Conservation (phyloP, 2,329 filamentous ascomycete genomes). For the Hypomyces perniciosus region DNA sequence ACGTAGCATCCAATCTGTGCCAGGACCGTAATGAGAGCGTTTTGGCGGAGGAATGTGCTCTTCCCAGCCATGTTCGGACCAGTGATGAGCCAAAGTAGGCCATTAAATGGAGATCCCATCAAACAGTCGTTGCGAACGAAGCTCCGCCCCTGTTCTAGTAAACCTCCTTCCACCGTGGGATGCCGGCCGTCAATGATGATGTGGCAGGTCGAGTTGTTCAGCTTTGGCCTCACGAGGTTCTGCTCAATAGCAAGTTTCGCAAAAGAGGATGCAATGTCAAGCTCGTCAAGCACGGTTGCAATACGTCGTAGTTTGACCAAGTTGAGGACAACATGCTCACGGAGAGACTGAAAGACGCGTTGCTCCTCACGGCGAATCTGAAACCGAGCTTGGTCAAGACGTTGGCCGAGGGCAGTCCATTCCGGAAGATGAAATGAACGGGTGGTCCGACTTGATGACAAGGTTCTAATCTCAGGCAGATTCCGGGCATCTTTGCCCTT, state of each 20-base stretch:
- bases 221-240: constrained; percentile 62
- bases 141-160: constrained; percentile 69
- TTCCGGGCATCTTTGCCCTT: constrained; percentile 66
- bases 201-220: constrained; percentile 61
- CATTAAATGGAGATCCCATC: constrained; percentile 61
- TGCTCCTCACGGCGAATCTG: constrained; percentile 82
- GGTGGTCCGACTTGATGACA: constrained; percentile 78
- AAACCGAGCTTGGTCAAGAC: constrained; percentile 69
- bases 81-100: constrained; percentile 62
- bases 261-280: constrained; percentile 85
- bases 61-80: constrained; percentile 99
- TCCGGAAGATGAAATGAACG: constrained; percentile 75
- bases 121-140: constrained; percentile 86
- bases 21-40: constrained; percentile 87
- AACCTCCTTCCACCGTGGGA: constrained; percentile 81
- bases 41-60: constrained; percentile 91
- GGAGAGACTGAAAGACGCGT: constrained; percentile 67
- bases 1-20: constrained; percentile 92
- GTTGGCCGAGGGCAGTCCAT: constrained; percentile 77
- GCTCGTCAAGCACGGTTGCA: constrained; percentile 83
- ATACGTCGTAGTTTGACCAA: constrained; percentile 84
- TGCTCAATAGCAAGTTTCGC: constrained; percentile 72
- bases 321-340: constrained; percentile 70
- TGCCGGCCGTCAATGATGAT: constrained; percentile 82
- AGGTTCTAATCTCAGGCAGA: constrained; percentile 30